Evolutionary conservation across 169 alveolate species (phyloP), one percentile per base, ranked within the genome.

Genomic region (Plasmodium chabaudi): DNA sequence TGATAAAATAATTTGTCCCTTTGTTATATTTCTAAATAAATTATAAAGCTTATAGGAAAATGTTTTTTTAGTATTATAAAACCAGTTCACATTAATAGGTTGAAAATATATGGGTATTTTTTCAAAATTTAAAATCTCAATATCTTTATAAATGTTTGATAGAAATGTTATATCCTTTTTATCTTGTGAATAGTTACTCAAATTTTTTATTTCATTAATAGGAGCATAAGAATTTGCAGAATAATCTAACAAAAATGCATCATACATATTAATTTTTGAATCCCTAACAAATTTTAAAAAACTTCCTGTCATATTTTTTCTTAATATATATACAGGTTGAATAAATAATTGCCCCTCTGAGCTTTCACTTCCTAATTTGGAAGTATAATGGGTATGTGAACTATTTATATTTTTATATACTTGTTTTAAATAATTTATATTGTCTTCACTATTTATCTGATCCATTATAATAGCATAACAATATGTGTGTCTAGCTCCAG

Each of bases 121-220:
- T 46, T 82, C 67, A 65, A 82, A 82, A n/a, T 42, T 64, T 34
- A 82, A 65, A 21, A 82, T 82, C 67, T 82, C 90, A 0, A 82
- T 82, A 70, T 82, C 90, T 60, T 82, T 82, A 63, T 82, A 82
- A 46, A 82, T 82, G n/a, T 82, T 82, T 21, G 42, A 15, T 3
- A 82, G 82, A 42, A 82, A 82, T 4, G 75, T 27, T 42, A 82
- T 3, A 21, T 82, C 90, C 0, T 82, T 82, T 46, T 67, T 82
- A 15, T 67, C 56, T 60, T 82, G 73, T 6, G 90, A 82, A 46
- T 82, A 82, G 27, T 82, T 56, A 34, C 90, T 82, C 57, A 82
- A 82, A 39, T 82, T 65, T 65, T 82, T 82, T 44, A 82, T 82
- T 46, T 82, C 90, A 25, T 82, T 68, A 7, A 82, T 46, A 25